phyloP scores from a whole-genome alignment of 2,329 filamentous ascomycete genomes.

The Fusarium xylarioides region DNA sequence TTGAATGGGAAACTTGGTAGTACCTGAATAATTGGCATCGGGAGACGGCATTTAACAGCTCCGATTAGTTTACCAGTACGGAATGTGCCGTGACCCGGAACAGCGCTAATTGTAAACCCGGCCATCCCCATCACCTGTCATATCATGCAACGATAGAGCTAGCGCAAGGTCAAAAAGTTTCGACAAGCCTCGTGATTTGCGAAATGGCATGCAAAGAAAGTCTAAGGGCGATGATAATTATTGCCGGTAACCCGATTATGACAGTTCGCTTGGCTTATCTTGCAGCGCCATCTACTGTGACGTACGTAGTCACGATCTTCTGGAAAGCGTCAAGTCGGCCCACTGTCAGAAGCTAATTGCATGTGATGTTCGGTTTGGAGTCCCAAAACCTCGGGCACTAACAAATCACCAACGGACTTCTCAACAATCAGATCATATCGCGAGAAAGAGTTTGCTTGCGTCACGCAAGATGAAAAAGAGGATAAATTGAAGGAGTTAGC shows the following conservation, averaged over 20 bases:
- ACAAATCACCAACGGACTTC: background rate
- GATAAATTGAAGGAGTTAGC: background rate
- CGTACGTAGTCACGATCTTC: background rate
- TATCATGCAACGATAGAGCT: background rate
- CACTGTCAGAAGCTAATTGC: slow-evolving; percentile 2
- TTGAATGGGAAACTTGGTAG: too few species aligned
- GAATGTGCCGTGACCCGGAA: background rate
- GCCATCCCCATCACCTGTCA: background rate
- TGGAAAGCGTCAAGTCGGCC: background rate
- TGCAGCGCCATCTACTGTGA: background rate
- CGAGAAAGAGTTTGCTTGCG: background rate
- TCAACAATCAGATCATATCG: background rate
- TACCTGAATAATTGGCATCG: background rate
- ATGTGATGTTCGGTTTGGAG: background rate
- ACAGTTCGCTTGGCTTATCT: background rate
- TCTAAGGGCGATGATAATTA: background rate
- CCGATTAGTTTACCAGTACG: background rate
- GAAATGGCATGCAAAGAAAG: background rate
- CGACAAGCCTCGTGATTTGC: background rate
- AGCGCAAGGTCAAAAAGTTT: background rate
- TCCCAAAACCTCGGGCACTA: background rate
- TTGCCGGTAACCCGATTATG: background rate
- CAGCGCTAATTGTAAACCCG: background rate
- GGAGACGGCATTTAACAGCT: background rate
- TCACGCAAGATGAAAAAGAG: background rate